Conservation (phyloP, 1,284 basidiomycete species). For the Puccinia triticina region DNA sequence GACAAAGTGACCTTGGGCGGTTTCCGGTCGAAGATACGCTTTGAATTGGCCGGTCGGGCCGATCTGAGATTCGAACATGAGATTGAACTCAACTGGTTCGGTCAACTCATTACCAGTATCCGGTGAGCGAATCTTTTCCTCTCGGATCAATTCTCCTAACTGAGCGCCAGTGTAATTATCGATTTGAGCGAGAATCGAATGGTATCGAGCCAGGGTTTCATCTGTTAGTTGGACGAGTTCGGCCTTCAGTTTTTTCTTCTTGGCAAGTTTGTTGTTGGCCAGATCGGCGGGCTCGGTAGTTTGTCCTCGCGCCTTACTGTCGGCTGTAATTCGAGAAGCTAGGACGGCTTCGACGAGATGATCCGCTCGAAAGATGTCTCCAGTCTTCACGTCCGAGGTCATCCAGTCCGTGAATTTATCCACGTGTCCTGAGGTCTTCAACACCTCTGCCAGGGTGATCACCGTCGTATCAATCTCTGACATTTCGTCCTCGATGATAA, state of each 20-base stretch:
- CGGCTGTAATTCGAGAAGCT: slow-evolving; percentile 83
- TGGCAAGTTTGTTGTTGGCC: slow-evolving; percentile 73
- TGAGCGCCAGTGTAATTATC: slow-evolving; percentile 92
- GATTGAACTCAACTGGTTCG: slow-evolving; percentile 93
- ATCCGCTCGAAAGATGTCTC: slow-evolving; percentile 95
- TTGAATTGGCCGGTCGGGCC: slow-evolving; percentile 97
- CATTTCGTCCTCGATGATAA: slow-evolving; percentile 99
- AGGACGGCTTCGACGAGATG: slow-evolving; percentile 93
- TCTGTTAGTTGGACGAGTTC: slow-evolving; percentile 76
- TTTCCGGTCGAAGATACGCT: slow-evolving; percentile 95
- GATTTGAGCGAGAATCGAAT: slow-evolving; percentile 84
- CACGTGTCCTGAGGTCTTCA: slow-evolving; percentile 97
- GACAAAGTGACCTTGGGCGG: slow-evolving; percentile 97
- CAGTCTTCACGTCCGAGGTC: slow-evolving; percentile 91
- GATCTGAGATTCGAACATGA: slow-evolving; percentile 97
- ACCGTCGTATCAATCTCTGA: slow-evolving; percentile 97
- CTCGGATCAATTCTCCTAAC: slow-evolving; percentile 82
- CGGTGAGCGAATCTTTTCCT: slow-evolving; percentile 83
- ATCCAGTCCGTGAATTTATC: slow-evolving; percentile 99
- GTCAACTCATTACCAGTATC: slow-evolving; percentile 88
- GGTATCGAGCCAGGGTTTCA: slow-evolving; percentile 75
- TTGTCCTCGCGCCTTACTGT: slow-evolving; percentile 84
- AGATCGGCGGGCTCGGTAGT: slow-evolving; percentile 67
- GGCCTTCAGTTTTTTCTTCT: slow-evolving; percentile 78
- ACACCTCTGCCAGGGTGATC: slow-evolving; percentile 92